Evolutionary conservation across 2,329 filamentous ascomycete genomes (phyloP).

Genomic region (Knoxdaviesia capensis): DNA sequence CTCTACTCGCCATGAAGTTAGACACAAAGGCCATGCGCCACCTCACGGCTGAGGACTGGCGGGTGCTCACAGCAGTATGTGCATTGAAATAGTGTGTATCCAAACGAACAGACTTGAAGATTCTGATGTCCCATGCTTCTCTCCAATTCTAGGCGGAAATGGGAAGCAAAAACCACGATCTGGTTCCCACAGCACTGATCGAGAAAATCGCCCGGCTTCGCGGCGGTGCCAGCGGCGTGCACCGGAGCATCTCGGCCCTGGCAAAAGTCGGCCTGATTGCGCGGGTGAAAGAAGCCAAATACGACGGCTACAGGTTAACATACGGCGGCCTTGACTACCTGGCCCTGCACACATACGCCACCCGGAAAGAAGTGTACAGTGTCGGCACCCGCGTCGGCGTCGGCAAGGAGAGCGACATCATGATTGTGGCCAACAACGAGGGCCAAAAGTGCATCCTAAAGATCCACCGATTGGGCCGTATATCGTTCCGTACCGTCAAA

Average conservation of each 20-base stretch:
- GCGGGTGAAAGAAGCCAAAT: constrained; percentile 85
- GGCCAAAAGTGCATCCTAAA: constrained; percentile 73
- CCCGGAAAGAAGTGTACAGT: constrained; percentile 64
- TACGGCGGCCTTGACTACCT: constrained; percentile 96
- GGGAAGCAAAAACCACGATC: constrained; percentile 90
- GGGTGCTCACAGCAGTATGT: constrained; percentile 74
- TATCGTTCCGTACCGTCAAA: constrained; percentile 93
- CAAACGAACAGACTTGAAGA: too few species aligned
- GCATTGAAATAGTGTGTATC: neutral
- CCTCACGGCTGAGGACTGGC: constrained; percentile 83
- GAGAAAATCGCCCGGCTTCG: constrained; percentile 65
- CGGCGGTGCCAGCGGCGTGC: constrained; percentile 58
- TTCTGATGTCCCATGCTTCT: too few species aligned
- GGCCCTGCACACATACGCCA: constrained; percentile 77
- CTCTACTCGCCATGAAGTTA: constrained; percentile 56
- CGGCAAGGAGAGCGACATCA: constrained; percentile 94
- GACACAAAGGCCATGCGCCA: constrained; percentile 89
- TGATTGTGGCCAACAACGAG: constrained; percentile 66
- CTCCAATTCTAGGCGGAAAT: constrained; percentile 50
- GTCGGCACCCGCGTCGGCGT: constrained; percentile 90
- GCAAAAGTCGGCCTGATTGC: constrained; percentile 86
- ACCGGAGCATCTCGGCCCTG: constrained; percentile 71
- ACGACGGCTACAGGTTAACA: constrained; percentile 90
- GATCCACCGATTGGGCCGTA: constrained; percentile 85
- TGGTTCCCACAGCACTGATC: constrained; percentile 82